A percentile compares a stretch with the other conserved stretches of the same genome.
These are phyloP conservation scores for Ganoderma meredithae DNA, from an alignment of 1,284 basidiomycete species.

Conservation along the genomic window DNA sequence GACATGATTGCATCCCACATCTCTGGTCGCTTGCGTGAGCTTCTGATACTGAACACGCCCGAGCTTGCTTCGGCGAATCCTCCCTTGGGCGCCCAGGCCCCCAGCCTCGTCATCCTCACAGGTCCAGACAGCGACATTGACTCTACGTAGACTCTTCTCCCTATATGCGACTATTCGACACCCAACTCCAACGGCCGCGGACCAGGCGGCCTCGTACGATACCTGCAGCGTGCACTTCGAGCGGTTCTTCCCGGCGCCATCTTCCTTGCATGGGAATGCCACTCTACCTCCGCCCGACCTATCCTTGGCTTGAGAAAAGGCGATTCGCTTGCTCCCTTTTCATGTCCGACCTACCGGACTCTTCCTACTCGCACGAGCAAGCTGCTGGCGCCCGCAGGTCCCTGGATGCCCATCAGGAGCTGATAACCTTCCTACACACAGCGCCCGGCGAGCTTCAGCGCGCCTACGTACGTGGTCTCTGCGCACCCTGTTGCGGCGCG, in stretches of 20 bases:
- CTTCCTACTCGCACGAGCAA: conserved; percentile 14
- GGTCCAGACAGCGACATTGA: conserved; percentile 4
- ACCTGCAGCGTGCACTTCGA: conserved; percentile 11
- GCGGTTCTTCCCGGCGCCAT: not conserved
- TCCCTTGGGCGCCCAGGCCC: conserved; percentile 8
- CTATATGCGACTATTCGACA: conserved; percentile 1
- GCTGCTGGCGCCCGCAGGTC: conserved; percentile 13
- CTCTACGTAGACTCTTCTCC: not conserved
- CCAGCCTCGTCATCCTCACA: conserved; percentile 11
- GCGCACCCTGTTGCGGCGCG: conserved; percentile 3
- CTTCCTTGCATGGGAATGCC: conserved; percentile 15
- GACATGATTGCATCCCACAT: conserved; percentile 3
- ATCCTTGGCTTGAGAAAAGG: conserved; percentile 13
- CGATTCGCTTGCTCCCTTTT: conserved; percentile 18
- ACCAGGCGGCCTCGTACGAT: conserved; percentile 18
- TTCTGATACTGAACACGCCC: conserved; percentile 23
- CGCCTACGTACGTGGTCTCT: not conserved
- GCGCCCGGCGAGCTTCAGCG: conserved; percentile 9
- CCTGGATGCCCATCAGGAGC: conserved; percentile 17
- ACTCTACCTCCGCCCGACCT: conserved; percentile 27
- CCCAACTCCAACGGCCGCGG: not conserved
- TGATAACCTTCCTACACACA: conserved; percentile 25
- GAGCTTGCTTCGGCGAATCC: conserved; percentile 19
- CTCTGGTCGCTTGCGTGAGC: not conserved
- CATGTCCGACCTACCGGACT: conserved; percentile 24